Percentiles rank a stretch among this genome's conserved stretches.
phyloP scores from a whole-genome alignment of 192 early-diverging fungal species.

The Umbelopsis vinacea region DNA sequence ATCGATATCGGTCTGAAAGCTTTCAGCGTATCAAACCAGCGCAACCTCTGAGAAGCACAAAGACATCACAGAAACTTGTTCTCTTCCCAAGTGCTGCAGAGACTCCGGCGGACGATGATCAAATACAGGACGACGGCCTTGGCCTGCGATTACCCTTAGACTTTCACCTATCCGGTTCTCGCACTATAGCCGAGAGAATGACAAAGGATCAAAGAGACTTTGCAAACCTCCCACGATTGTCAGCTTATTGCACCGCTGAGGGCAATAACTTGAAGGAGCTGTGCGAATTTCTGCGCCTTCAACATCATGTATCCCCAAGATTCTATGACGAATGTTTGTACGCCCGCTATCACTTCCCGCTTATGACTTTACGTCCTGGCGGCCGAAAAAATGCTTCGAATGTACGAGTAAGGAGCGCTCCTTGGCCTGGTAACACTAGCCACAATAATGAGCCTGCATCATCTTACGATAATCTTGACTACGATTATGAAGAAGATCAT shows the following conservation, averaged over 20 bases:
- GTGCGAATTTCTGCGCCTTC: slow-evolving; percentile 46
- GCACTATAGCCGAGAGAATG: slow-evolving; percentile 58
- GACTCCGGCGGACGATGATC: slow-evolving; percentile 29
- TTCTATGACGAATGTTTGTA: slow-evolving; percentile 61
- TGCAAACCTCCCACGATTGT: slow-evolving; percentile 59
- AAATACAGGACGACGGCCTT: neutral
- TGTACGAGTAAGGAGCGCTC: slow-evolving; percentile 35
- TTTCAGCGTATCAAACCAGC: slow-evolving; percentile 44
- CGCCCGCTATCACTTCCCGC: slow-evolving; percentile 59
- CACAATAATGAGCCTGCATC: neutral
- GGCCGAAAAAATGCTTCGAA: slow-evolving; percentile 36
- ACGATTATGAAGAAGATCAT: slow-evolving; percentile 40
- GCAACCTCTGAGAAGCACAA: slow-evolving; percentile 81
- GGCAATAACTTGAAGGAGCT: slow-evolving; percentile 54
- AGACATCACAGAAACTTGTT: slow-evolving; percentile 88
- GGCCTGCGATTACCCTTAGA: neutral
- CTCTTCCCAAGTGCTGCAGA: slow-evolving; percentile 63
- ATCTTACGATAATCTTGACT: neutral
- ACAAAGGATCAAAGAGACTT: slow-evolving; percentile 56
- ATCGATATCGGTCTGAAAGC: slow-evolving; percentile 19
- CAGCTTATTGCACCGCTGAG: slow-evolving; percentile 80
- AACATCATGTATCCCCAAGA: slow-evolving; percentile 56
- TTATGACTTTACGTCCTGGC: slow-evolving; percentile 42
- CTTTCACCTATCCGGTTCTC: slow-evolving; percentile 31
- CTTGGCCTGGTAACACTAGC: neutral